Evolutionary conservation across 257 asterid species (phyloP).

Genomic region (Przewalskia tangutica): DNA sequence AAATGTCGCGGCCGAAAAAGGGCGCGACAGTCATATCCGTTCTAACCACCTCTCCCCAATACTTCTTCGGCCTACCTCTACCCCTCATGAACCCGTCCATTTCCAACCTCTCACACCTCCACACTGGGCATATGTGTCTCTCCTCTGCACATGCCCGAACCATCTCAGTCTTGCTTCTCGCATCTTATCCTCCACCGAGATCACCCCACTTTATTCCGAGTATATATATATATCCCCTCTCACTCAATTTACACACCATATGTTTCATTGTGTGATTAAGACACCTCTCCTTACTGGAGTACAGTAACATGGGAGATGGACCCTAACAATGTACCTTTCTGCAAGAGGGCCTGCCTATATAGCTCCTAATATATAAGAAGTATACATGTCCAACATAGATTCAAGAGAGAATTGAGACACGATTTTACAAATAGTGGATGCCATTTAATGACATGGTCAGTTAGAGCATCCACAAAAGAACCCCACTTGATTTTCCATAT

Average conservation of each 20-base stretch:
- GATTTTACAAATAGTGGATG: not conserved
- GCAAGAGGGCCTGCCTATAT: not conserved
- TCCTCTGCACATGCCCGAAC: too few relatives aligned
- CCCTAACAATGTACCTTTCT: not conserved
- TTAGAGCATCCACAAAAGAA: constrained; percentile 11
- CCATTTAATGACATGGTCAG: constrained; percentile 14
- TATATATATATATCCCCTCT: not conserved
- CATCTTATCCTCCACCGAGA: too few relatives aligned
- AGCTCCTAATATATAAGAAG: not conserved
- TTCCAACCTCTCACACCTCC: too few relatives aligned
- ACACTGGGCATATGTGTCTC: too few relatives aligned
- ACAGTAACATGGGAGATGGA: not conserved
- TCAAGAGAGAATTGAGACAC: not conserved
- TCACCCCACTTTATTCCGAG: too few relatives aligned
- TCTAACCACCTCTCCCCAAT: too few relatives aligned
- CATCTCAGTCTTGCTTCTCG: too few relatives aligned
- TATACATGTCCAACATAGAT: not conserved
- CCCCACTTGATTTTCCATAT: constrained; percentile 22
- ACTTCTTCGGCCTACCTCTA: too few relatives aligned
- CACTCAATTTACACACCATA: not conserved
- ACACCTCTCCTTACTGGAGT: not conserved
- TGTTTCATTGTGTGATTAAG: not conserved
- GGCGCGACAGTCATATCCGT: too few relatives aligned
- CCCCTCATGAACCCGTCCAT: too few relatives aligned
- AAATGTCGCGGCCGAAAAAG: too few relatives aligned